Base-by-base conservation (phyloP, 2,329 filamentous ascomycete species). In the Colletotrichum higginsianum region DNA sequence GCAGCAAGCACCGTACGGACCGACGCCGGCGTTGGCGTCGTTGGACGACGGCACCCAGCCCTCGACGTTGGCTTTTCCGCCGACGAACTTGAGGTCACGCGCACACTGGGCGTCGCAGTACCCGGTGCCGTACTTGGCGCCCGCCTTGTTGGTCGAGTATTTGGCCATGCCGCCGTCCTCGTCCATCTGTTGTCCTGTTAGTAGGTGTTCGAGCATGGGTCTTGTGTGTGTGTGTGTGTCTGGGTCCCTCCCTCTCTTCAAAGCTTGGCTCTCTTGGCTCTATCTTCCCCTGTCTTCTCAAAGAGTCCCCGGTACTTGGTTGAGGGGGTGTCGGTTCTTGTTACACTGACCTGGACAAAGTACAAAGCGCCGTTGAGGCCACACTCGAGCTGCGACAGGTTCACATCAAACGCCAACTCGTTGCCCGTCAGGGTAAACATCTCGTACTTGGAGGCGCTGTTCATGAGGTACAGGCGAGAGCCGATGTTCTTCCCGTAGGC, bases 311-410 rank as follows among this genome's bases (percentile, higher is more conserved):
- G 3, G 26, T 23, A 16, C 12, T 18, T 73, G 84, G 80, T n/a
- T 11, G 74, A 16, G 18, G 7, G 7, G 26, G 26, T 30, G 26
- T 26, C 26, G 26, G 26, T 26, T 30, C 26, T 30, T 30, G 26
- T 30, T 30, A 60, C 56, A 60, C 56, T 40, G 6, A 61, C 44
- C 30, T 85, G 81, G 30, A 87, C 84, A 62, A 89, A 86, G 81
- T 92, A 92, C 50, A 92, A 80, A 46, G 90, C 90, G 69, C 89
- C 89, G n/a, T 93, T 92, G 74, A 93, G 80, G 66, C 91, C 91
- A 75, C 91, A 93, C 46, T 78, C 87, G 30, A 92, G 83, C 70
- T 86, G 86, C 44, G 89, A 91, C 40, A 91, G 86, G 78, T 93
- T 90, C 21, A 92, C 90, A 65, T 92, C 90, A 70, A 92, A 92